Base-by-base conservation (phyloP, 202 grass and related monocot genomes). In the Panicum hallii region DNA sequence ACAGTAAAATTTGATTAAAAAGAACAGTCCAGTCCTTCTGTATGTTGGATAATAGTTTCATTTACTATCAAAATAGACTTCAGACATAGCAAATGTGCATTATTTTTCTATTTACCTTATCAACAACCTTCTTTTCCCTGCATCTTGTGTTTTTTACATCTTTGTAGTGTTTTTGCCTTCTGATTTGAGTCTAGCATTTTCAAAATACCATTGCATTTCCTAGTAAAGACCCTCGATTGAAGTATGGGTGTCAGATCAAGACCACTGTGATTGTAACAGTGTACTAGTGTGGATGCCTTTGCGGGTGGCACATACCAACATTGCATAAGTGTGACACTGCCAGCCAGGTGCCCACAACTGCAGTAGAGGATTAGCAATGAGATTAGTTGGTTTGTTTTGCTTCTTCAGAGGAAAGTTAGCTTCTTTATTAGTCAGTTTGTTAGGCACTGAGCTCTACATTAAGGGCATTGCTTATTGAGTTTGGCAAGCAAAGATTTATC, bases 1-100 rank as follows among this genome's bases (percentile, higher is more conserved):
- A 30, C 52, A 79, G 46, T 16, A 19, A 52, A 9, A 30, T 22
- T 70, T 81, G 12, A 87, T 72, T 17, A 72, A 20, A 60, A 79
- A 15, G 41, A 65, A 67, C 65, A 81, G 64, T 19, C 48, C 36
- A 64, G 15, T 55, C 42, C 13, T 22, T 63, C 1, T 48, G 11
- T 26, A n/a, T 26, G 72, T 1, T 10, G 32, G 42, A 16, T 67
- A 42, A 11, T 54, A 16, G 8, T 5, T 64, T 82, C 49, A 60
- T 30, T 67, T 84, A 4, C 22, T 11, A 34, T 45, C n/a, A 76
- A 43, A 5, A 36, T 4, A 53, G 6, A 54, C 1, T 50, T 82
- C 20, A 0, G 4, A 54, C 63, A 34, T 74, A 2, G 26, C 5
- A 73, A 4, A n/a, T 58, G 5, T 70, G 9, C 42, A 17, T 9